Conservation (phyloP, 768 basidiomycete genomes). For the Glaciozyma martinii region DNA sequence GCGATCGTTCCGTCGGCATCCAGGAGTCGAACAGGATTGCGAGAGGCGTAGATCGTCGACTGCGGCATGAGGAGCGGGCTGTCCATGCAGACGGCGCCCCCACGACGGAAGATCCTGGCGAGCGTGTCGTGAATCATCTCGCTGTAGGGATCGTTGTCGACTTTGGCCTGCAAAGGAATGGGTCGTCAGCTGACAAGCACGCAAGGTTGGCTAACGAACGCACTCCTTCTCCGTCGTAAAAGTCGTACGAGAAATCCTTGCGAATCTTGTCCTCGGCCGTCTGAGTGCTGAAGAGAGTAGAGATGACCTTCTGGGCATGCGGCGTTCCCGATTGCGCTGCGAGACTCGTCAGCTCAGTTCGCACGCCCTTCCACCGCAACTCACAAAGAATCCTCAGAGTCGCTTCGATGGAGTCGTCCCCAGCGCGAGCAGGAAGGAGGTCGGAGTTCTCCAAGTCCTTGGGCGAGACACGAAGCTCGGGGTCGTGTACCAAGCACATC, state of each 20-base stretch:
- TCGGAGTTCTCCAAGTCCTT: slow-evolving; percentile 32
- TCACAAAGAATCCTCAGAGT: slow-evolving; percentile 28
- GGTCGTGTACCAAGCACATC: slow-evolving; percentile 34
- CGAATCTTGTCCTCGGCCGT: slow-evolving; percentile 26
- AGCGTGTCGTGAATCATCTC: slow-evolving; percentile 33
- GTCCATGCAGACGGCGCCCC: slow-evolving; percentile 32
- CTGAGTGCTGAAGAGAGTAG: slow-evolving; percentile 27
- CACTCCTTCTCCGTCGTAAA: slow-evolving; percentile 25
- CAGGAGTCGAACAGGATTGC: slow-evolving; percentile 31
- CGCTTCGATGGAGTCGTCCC: slow-evolving; percentile 34
- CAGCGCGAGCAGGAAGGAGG: slow-evolving; percentile 31
- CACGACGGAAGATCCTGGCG: slow-evolving; percentile 29
- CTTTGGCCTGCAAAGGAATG: slow-evolving; percentile 16
- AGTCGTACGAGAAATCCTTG: slow-evolving; percentile 31
- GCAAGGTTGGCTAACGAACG: background rate
- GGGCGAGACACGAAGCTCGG: slow-evolving; percentile 33
- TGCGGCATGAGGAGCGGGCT: slow-evolving; percentile 33
- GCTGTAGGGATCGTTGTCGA: slow-evolving; percentile 32
- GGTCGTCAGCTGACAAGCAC: background rate
- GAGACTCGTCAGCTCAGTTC: background rate
- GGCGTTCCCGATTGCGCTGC: slow-evolving; percentile 29
- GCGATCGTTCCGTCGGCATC: slow-evolving; percentile 32
- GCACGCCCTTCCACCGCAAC: background rate
- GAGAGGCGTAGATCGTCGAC: slow-evolving; percentile 31
- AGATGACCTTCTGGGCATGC: slow-evolving; percentile 27